Conservation (phyloP, 441 rosid species). For the Cnidoscolus chayamansa region DNA sequence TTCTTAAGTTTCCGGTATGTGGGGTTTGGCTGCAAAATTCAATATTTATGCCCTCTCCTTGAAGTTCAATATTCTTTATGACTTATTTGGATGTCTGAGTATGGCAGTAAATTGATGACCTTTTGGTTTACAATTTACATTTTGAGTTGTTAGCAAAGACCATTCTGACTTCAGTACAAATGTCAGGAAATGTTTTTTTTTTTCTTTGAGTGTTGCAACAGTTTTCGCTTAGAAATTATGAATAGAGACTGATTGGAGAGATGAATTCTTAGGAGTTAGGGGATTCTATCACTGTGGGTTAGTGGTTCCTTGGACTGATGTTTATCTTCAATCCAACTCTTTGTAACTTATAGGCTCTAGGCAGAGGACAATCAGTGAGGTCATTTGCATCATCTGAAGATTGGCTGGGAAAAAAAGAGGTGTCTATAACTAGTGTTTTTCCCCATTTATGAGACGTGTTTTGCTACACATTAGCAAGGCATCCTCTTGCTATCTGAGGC, state of each 20-base stretch:
- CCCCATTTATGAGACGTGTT: background rate
- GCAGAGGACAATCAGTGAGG: background rate
- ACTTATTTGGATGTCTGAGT: background rate
- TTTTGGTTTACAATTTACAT: slow-evolving; percentile 6
- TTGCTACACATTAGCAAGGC: slow-evolving; percentile 1
- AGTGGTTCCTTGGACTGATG: background rate
- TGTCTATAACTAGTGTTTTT: background rate
- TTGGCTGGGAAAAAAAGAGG: background rate
- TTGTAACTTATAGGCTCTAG: background rate
- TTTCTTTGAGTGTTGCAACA: background rate
- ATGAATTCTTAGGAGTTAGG: slow-evolving; percentile 10
- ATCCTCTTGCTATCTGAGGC: background rate
- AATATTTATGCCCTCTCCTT: slow-evolving; percentile 14
- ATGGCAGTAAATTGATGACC: slow-evolving; percentile 15
- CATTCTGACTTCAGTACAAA: slow-evolving; percentile 4
- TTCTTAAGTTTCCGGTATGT: slow-evolving; percentile 17
- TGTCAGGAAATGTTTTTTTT: background rate
- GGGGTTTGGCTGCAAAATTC: slow-evolving; percentile 4
- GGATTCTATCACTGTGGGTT: slow-evolving; percentile 7
- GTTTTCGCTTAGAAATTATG: slow-evolving; percentile 1
- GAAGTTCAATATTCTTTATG: slow-evolving; percentile 12
- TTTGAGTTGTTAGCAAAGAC: slow-evolving; percentile 12
- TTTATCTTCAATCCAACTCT: background rate
- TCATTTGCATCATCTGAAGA: slow-evolving; percentile 7
- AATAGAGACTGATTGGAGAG: slow-evolving; percentile 2